phyloP scores from a whole-genome alignment of 768 basidiomycete species.

The Macrolepiota fuliginosa region DNA sequence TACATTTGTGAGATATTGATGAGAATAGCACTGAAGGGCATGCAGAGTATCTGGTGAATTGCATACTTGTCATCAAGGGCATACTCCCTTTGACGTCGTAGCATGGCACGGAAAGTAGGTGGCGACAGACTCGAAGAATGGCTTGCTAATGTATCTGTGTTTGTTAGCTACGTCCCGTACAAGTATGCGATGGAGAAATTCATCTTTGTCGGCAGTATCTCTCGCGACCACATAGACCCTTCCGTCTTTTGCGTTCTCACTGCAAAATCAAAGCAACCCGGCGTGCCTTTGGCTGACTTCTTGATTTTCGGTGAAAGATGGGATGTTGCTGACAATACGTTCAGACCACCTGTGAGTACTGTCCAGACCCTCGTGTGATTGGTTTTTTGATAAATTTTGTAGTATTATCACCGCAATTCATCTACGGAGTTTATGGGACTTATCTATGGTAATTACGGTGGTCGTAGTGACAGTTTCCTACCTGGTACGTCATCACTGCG shows the following conservation, averaged over 20 bases:
- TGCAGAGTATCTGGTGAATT: slow-evolving; percentile 52
- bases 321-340: slow-evolving; percentile 59
- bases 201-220: slow-evolving; percentile 59
- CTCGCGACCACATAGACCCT: slow-evolving; percentile 69
- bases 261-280: slow-evolving; percentile 56
- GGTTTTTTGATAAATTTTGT: neutral
- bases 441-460: slow-evolving; percentile 61
- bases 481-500: slow-evolving; percentile 35
- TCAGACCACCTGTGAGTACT: slow-evolving; percentile 52
- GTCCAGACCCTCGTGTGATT: neutral
- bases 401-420: slow-evolving; percentile 68
- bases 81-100: slow-evolving; percentile 72
- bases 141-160: neutral
- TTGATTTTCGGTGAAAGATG: slow-evolving; percentile 63
- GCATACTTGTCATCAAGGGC: slow-evolving; percentile 52
- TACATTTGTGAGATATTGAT: neutral
- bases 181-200: slow-evolving; percentile 68
- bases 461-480: slow-evolving; percentile 58
- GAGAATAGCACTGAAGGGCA: neutral
- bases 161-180: slow-evolving; percentile 57
- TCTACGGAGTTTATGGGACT: slow-evolving; percentile 66
- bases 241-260: slow-evolving; percentile 70
- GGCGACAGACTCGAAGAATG: neutral
- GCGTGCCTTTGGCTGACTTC: slow-evolving; percentile 60
- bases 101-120: slow-evolving; percentile 69